Evolutionary conservation across 2,329 filamentous ascomycete genomes (phyloP).

Genomic region (Aspergillus sp.): DNA sequence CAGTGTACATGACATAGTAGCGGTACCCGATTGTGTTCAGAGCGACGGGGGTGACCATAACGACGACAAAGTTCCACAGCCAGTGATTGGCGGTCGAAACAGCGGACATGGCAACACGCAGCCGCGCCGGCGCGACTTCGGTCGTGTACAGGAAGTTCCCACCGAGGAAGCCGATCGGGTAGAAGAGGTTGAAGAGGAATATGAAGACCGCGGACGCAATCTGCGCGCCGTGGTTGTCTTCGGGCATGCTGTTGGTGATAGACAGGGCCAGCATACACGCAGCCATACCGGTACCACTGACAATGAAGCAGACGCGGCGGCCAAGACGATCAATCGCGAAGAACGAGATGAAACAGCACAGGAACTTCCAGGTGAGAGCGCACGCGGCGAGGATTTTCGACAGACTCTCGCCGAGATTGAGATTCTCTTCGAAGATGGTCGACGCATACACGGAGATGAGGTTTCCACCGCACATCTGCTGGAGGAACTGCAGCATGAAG

Average conservation of each 20-base stretch:
- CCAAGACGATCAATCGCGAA: constrained; percentile 42
- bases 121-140: constrained; percentile 19
- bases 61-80: constrained; percentile 21
- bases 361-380: constrained; percentile 44
- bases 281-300: constrained; percentile 54
- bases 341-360: constrained; percentile 36
- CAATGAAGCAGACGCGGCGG: constrained; percentile 53
- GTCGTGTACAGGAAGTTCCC: constrained; percentile 21
- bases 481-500: constrained; percentile 43
- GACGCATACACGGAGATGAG: constrained; percentile 44
- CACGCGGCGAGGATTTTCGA: constrained; percentile 45
- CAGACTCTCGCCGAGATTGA: constrained; percentile 11
- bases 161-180: constrained; percentile 21
- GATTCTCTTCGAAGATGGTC: constrained; percentile 17
- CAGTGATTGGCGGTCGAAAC: constrained; percentile 7
- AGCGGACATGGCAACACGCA: constrained; percentile 12
- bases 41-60: constrained; percentile 22
- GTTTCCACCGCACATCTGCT: constrained; percentile 35
- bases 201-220: constrained; percentile 34
- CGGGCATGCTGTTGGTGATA: constrained; percentile 35
- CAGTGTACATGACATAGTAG: constrained; percentile 21
- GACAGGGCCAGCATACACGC: constrained; percentile 57
- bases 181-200: constrained; percentile 66
- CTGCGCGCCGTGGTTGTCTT: constrained; percentile 10
- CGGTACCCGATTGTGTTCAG: constrained; percentile 18